These are phyloP conservation scores for Xylaria nigripes DNA, from an alignment of 495 filamentous ascomycete species.

Conservation along the genomic window DNA sequence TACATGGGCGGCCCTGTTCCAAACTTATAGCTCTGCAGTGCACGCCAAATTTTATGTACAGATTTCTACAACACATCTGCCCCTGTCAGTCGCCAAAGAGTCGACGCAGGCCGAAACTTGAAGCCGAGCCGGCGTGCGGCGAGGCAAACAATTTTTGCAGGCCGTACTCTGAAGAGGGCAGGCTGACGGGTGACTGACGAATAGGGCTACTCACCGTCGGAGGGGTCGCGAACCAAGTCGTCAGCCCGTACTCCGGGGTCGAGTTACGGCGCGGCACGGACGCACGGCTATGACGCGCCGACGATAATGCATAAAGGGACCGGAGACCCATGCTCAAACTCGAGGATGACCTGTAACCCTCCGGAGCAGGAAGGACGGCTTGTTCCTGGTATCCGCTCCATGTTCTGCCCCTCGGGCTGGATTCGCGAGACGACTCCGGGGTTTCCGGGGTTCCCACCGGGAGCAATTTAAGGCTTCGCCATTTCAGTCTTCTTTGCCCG, in stretches of 20 bases:
- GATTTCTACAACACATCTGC: not conserved
- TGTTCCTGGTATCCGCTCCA: not conserved
- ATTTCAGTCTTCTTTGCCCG: not conserved
- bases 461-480: constrained; percentile 8
- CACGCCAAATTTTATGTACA: not conserved
- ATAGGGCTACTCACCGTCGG: not conserved
- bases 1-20: not conserved
- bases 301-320: not conserved
- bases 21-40: not conserved
- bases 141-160: not conserved
- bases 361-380: not conserved
- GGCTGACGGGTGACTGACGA: not conserved
- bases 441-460: constrained; percentile 1
- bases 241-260: constrained; percentile 3
- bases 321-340: not conserved
- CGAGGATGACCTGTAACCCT: not conserved
- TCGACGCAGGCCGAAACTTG: constrained; percentile 5
- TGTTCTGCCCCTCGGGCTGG: not conserved
- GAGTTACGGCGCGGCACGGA: not conserved
- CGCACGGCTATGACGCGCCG: not conserved
- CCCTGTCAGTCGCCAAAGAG: constrained; percentile 4
- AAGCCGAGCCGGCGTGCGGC: not conserved
- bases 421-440: not conserved
- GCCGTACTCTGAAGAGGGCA: constrained; percentile 2
- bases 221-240: constrained; percentile 2